phyloP scores from a whole-genome alignment of 164 flowering plant species.

The Saururus chinensis region DNA sequence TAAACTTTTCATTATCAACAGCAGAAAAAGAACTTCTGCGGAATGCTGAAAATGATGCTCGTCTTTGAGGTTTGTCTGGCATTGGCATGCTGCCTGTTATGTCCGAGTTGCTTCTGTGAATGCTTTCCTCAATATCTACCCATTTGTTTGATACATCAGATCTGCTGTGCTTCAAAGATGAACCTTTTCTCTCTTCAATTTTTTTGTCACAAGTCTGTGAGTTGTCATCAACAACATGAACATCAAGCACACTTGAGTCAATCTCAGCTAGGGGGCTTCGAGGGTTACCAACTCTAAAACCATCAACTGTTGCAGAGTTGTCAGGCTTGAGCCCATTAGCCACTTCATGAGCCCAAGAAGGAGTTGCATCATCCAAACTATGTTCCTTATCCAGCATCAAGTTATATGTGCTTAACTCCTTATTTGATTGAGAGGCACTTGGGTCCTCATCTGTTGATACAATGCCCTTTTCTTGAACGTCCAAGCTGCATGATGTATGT shows the following conservation, averaged over 20 bases:
- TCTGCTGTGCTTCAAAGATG: constrained; percentile 4
- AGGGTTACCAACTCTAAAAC: constrained; percentile 4
- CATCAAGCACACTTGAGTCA: constrained; percentile 42
- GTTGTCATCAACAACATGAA: constrained; percentile 51
- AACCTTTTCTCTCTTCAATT: constrained; percentile 11
- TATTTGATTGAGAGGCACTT: not conserved
- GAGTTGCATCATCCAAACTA: constrained; percentile 2
- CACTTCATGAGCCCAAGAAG: constrained; percentile 7
- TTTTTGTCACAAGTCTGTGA: constrained; percentile 6
- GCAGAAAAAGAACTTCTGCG: constrained; percentile 61
- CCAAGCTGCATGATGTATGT: constrained; percentile 8
- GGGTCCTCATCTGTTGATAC: constrained; percentile 14
- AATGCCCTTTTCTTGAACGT: constrained; percentile 39
- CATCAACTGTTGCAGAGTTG: constrained; percentile 14
- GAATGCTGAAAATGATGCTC: constrained; percentile 16
- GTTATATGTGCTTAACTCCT: not conserved
- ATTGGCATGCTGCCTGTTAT: constrained; percentile 22
- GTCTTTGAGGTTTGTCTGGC: constrained; percentile 12
- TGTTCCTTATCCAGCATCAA: constrained; percentile 5
- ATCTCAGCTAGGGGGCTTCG: constrained; percentile 11
- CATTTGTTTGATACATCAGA: constrained; percentile 3
- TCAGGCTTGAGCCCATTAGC: not conserved
- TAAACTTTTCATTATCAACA: constrained; percentile 58
- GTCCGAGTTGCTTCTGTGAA: constrained; percentile 32
- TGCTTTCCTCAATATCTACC: constrained; percentile 14